Conservation (phyloP, 108 stramenopile species). For the Discostella pseudostelligera region DNA sequence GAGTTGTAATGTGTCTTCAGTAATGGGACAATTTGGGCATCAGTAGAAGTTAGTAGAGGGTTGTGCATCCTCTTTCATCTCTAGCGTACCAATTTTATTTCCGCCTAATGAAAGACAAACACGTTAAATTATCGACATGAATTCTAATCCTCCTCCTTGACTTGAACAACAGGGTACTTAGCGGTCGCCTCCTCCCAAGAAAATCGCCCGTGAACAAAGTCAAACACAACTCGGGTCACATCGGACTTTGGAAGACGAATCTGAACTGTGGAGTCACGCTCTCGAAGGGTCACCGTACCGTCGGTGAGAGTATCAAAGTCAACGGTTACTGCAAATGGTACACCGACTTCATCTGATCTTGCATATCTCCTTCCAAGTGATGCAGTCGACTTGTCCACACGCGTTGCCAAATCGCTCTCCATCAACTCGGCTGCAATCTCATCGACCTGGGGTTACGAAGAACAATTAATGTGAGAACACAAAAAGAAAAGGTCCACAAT, state of each 20-base stretch:
- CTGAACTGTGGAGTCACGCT: constrained; percentile 96
- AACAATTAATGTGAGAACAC: background rate
- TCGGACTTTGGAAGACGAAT: constrained; percentile 84
- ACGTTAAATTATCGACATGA: too few species aligned
- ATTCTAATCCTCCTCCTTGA: constrained; percentile 48
- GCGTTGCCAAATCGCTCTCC: constrained; percentile 83
- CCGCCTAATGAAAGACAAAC: too few species aligned
- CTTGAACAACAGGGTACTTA: constrained; percentile 81
- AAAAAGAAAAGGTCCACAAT: background rate
- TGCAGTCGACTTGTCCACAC: constrained; percentile 90
- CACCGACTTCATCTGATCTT: constrained; percentile 98
- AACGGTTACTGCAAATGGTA: constrained; percentile 98
- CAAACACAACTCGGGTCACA: constrained; percentile 70
- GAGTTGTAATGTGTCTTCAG: constrained; percentile 37
- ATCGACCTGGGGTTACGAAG: constrained; percentile 51
- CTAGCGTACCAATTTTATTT: too few species aligned
- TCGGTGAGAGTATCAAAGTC: constrained; percentile 93
- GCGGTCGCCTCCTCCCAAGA: constrained; percentile 69
- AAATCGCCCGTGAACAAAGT: constrained; percentile 71
- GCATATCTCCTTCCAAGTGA: constrained; percentile 92
- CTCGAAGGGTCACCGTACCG: constrained; percentile 94
- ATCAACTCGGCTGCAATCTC: constrained; percentile 78
- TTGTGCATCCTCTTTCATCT: too few species aligned
- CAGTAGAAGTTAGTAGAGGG: too few species aligned
- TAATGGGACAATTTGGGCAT: too few species aligned